phyloP scores from a whole-genome alignment of 148 eudicot genomes.

The Heliosperma pusillum region DNA sequence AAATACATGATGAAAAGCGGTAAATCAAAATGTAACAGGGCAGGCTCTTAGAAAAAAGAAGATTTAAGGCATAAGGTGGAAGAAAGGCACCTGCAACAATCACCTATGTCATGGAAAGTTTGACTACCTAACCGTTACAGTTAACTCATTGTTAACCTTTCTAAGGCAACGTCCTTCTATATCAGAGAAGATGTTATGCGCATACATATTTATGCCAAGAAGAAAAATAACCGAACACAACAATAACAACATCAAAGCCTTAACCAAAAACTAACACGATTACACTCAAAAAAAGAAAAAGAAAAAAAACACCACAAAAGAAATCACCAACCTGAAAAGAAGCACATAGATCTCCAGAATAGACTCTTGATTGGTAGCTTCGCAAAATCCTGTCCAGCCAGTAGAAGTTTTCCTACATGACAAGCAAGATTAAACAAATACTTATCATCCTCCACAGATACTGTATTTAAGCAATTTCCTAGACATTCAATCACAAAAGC shows the following conservation, averaged over 20 bases:
- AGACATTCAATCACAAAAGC: not conserved
- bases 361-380: conserved; percentile 84
- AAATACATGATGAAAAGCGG: not conserved
- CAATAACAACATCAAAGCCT: too few species aligned
- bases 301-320: not conserved
- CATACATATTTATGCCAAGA: not conserved
- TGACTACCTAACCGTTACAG: not conserved
- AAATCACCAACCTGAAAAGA: conserved; percentile 56
- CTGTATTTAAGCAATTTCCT: not conserved
- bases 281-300: not conserved
- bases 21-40: not conserved
- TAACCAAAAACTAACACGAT: not conserved
- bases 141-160: not conserved
- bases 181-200: not conserved
- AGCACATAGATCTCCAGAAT: conserved; percentile 67
- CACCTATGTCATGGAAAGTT: conserved; percentile 9
- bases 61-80: not conserved
- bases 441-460: not conserved
- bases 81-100: not conserved
- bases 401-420: conserved; percentile 63
- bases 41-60: not conserved
- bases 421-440: not conserved
- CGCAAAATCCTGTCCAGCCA: conserved; percentile 82
- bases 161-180: not conserved
- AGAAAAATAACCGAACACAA: too few species aligned